A percentile compares a stretch with the other conserved stretches of the same genome.
Evolutionary conservation across 78 protist species (phyloP).

Genomic region (Cavenderia fasciculata): DNA sequence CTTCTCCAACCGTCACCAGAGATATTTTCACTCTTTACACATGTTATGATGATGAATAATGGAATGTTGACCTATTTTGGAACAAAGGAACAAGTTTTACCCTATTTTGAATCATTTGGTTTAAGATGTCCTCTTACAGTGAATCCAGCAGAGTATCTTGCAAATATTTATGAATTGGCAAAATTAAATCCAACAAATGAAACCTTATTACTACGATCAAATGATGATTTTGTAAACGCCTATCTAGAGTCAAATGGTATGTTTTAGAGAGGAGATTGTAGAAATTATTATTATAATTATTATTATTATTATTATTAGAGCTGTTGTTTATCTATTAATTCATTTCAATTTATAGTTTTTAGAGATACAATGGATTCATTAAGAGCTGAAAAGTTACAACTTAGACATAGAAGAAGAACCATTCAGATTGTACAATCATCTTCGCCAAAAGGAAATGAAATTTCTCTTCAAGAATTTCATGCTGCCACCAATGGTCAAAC

Average conservation of each 20-base stretch:
- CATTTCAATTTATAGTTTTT: not conserved
- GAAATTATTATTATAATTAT: not conserved
- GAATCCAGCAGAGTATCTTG: constrained; percentile 55
- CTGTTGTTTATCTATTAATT: no score
- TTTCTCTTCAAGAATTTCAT: no score
- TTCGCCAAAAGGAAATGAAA: no score
- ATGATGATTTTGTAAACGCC: constrained; percentile 37
- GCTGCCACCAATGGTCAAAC: no score
- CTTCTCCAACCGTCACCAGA: constrained; percentile 77
- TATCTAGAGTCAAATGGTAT: constrained; percentile 19
- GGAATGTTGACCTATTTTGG: constrained; percentile 53
- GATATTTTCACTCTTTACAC: constrained; percentile 52
- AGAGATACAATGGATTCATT: not conserved
- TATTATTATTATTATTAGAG: not conserved
- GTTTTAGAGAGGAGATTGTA: not conserved
- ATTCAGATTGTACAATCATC: not conserved
- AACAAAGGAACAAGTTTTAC: constrained; percentile 20
- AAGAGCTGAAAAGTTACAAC: not conserved
- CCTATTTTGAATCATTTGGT: constrained; percentile 1
- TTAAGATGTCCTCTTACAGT: constrained; percentile 7
- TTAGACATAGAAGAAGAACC: not conserved
- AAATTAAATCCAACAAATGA: not conserved
- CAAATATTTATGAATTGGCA: constrained; percentile 24
- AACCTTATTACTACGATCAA: constrained; percentile 14
- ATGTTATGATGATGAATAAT: constrained; percentile 47